Percentiles rank a stretch among this genome's conserved stretches.
Evolutionary conservation across 768 basidiomycete genomes (phyloP).

Genomic region (Leccinum uliginosum): DNA sequence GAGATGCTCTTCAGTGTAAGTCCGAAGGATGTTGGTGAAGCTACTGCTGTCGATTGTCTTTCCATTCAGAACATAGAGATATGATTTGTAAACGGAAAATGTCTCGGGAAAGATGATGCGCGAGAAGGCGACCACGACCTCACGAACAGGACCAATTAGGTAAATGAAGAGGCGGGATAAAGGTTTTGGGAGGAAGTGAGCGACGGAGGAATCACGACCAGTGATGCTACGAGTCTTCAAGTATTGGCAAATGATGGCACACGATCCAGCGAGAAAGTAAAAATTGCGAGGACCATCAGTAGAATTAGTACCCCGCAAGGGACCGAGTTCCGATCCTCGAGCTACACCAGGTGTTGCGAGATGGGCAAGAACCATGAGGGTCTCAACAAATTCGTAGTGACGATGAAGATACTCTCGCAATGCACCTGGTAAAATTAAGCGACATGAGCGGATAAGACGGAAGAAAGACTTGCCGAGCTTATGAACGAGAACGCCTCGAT

Average conservation of each 20-base stretch:
- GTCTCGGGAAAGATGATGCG: background rate
- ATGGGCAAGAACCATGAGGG: background rate
- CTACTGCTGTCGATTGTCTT: background rate
- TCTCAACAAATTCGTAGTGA: background rate
- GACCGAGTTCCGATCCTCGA: background rate
- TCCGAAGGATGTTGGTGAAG: background rate
- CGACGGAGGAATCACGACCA: background rate
- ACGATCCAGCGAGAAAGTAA: background rate
- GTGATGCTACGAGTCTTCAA: background rate
- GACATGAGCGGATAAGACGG: too few species aligned
- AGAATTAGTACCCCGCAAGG: background rate
- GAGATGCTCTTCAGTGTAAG: background rate
- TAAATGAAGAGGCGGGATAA: background rate
- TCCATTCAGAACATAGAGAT: background rate
- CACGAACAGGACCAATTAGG: background rate
- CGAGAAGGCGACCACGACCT: background rate
- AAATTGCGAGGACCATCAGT: background rate
- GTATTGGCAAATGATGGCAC: slow-evolving; percentile 1
- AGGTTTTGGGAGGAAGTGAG: background rate
- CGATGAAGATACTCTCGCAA: background rate
- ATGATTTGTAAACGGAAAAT: background rate
- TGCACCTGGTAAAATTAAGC: background rate
- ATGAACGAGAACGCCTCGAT: background rate
- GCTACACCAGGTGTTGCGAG: background rate
- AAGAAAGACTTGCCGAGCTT: background rate